Conservation (phyloP, 768 basidiomycete species). For the Mycena olivaceomarginata region DNA sequence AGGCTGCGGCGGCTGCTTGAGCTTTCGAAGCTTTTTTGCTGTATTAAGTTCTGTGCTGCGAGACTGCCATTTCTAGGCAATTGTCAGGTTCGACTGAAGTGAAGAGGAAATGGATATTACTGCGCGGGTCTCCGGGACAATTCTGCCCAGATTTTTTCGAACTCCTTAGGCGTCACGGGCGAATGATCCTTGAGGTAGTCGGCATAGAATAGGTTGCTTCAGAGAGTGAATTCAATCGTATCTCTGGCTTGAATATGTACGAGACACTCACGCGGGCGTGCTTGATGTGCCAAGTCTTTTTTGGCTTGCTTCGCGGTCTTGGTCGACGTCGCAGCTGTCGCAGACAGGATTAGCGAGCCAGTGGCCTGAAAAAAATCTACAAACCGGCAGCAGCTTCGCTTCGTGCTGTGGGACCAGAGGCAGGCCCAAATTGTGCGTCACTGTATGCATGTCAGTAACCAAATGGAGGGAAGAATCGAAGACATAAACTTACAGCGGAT, state of each 20-base stretch:
- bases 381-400: background rate
- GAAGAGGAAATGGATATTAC: background rate
- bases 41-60: background rate
- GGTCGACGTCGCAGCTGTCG: background rate
- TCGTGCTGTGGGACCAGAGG: slow-evolving; percentile 3
- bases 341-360: background rate
- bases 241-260: background rate
- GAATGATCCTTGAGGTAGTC: background rate
- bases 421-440: background rate
- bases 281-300: background rate
- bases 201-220: background rate
- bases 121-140: background rate
- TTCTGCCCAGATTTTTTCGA: background rate
- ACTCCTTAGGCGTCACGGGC: background rate
- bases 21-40: background rate
- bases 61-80: background rate
- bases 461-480: background rate
- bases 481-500: background rate
- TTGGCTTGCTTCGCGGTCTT: background rate
- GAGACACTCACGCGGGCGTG: background rate
- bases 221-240: background rate
- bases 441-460: background rate
- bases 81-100: background rate
- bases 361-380: background rate
- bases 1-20: background rate